A percentile compares a stretch with the other conserved stretches of the same genome.
Conservation (phyloP, 1,284 basidiomycete genomes). For the Hypsizygus ulmarius region DNA sequence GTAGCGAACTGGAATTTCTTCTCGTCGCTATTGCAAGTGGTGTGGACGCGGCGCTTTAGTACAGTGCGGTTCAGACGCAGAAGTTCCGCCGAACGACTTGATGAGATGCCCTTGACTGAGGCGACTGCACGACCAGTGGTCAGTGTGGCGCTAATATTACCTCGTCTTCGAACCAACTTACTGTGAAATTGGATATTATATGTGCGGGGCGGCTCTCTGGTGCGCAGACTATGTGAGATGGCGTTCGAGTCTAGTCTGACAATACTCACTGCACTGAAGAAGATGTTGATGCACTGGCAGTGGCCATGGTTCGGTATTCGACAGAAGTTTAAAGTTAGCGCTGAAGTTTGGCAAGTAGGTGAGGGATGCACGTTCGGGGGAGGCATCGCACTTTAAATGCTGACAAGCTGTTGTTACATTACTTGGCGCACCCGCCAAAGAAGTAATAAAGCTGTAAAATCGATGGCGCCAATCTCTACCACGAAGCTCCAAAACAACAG, state of each 20-base stretch:
- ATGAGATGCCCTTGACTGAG: slow-evolving; percentile 9
- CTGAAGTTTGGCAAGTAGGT: neutral
- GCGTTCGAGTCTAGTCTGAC: neutral
- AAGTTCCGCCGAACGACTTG: neutral
- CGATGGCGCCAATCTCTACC: neutral
- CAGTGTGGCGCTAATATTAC: neutral
- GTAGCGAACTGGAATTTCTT: slow-evolving; percentile 4
- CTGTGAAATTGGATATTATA: slow-evolving; percentile 20
- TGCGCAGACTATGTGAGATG: neutral
- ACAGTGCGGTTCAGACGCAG: neutral
- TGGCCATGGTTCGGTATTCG: neutral
- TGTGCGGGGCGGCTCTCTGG: neutral
- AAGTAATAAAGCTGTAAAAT: neutral
- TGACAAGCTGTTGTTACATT: neutral
- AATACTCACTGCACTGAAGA: neutral
- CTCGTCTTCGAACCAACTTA: neutral
- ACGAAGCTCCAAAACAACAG: neutral
- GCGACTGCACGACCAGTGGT: slow-evolving; percentile 6
- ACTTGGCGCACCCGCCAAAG: neutral
- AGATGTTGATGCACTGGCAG: too few relatives aligned
- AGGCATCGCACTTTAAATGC: too few relatives aligned
- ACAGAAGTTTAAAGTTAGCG: neutral
- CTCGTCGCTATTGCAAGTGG: slow-evolving; percentile 6
- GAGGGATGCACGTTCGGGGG: too few relatives aligned
- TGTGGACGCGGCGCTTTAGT: slow-evolving; percentile 12